These are phyloP conservation scores for Papiliotrema laurentii DNA, from an alignment of 1,284 basidiomycete genomes.

Conservation along the genomic window DNA sequence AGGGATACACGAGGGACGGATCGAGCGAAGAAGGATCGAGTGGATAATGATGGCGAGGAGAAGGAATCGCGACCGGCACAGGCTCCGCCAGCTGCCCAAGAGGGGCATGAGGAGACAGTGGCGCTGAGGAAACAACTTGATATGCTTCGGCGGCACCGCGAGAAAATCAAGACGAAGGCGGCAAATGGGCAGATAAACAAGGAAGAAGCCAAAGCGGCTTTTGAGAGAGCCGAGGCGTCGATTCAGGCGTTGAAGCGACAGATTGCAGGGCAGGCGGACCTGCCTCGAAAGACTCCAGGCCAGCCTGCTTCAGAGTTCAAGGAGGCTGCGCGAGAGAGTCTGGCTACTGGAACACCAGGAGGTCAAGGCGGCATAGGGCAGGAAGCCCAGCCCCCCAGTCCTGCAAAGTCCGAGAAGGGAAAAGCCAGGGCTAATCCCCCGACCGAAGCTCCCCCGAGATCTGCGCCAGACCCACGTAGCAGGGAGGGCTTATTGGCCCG, in stretches of 20 bases:
- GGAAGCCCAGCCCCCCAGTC: not conserved
- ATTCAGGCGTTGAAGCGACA: not conserved
- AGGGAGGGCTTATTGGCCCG: not conserved
- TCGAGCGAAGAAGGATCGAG: too few species aligned
- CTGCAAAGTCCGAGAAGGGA: not conserved
- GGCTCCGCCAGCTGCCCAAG: too few species aligned
- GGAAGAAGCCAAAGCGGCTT: not conserved
- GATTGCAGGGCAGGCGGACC: too few species aligned
- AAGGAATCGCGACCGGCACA: too few species aligned
- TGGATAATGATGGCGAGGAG: too few species aligned
- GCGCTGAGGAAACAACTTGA: not conserved
- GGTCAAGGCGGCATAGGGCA: too few species aligned
- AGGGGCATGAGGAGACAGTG: not conserved
- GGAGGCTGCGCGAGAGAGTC: not conserved
- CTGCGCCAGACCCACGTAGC: not conserved
- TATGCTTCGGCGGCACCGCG: not conserved
- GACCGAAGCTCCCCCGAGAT: not conserved
- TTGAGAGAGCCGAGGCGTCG: not conserved
- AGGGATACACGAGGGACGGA: too few species aligned
- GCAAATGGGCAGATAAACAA: not conserved
- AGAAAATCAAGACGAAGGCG: not conserved
- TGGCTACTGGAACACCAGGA: too few species aligned
- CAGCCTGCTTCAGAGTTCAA: not conserved
- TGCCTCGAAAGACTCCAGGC: not conserved
- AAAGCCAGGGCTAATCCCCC: not conserved